A percentile compares a stretch with the other conserved stretches of the same genome.
Evolutionary conservation across 805 yeast genomes (phyloP).

Genomic region (Jamesozyma hellenica): DNA sequence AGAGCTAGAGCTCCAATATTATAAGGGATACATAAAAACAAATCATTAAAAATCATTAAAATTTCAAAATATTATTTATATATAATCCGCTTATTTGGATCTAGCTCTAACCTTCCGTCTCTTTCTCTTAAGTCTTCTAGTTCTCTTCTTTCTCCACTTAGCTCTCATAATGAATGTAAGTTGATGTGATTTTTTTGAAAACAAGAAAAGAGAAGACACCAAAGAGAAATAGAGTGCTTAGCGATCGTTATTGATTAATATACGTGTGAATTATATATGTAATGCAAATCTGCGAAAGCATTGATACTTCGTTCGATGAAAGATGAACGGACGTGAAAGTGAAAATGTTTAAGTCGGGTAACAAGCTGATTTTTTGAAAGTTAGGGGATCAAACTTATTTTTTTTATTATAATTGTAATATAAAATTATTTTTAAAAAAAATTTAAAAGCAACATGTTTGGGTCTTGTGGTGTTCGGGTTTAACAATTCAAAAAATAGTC

Average conservation of each 20-base stretch:
- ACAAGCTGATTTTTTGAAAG: no score
- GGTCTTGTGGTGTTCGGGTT: no score
- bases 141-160: slow-evolving; percentile 98
- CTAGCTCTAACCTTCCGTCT: slow-evolving; percentile 99
- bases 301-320: no score
- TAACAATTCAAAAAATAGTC: no score
- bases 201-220: not conserved
- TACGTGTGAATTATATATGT: not conserved
- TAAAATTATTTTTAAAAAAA: no score
- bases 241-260: no score
- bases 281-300: not conserved
- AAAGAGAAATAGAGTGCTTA: not conserved
- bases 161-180: slow-evolving; percentile 56
- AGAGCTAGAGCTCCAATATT: not conserved
- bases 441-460: no score
- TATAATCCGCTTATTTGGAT: slow-evolving; percentile 75
- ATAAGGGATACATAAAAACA: not conserved
- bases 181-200: not conserved
- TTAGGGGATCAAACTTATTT: no score
- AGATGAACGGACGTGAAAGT: no score
- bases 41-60: slow-evolving; percentile 1
- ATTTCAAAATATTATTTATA: no score
- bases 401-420: no score
- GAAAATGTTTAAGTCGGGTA: no score
- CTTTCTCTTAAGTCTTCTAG: slow-evolving; percentile 99